Conservation (phyloP, 2,329 filamentous ascomycete genomes). For the Teratosphaeria zuluensis region DNA sequence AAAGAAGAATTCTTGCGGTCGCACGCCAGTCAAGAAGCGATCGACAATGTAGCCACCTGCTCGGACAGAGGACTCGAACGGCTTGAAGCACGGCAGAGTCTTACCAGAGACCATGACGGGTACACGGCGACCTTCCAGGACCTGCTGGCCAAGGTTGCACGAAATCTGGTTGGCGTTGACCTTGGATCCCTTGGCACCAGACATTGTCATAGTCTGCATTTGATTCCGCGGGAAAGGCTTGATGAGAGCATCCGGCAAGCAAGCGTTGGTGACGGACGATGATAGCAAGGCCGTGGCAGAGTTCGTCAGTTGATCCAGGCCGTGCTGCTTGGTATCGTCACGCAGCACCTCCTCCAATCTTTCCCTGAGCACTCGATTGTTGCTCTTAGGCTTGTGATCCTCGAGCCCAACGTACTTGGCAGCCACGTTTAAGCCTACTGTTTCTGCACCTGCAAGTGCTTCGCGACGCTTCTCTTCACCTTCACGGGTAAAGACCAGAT, state of each 20-base stretch:
- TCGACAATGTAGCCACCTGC: slow-evolving; percentile 91
- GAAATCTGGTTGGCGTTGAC: slow-evolving; percentile 98
- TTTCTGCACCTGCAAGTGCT: slow-evolving; percentile 56
- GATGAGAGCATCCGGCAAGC: slow-evolving; percentile 70
- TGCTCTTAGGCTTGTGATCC: slow-evolving; percentile 49
- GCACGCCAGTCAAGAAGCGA: slow-evolving; percentile 94
- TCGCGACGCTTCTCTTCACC: slow-evolving; percentile 65
- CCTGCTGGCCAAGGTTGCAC: slow-evolving; percentile 93
- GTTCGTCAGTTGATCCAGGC: slow-evolving; percentile 82
- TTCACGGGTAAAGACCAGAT: slow-evolving; percentile 71
- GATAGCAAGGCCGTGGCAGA: slow-evolving; percentile 60
- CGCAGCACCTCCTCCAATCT: slow-evolving; percentile 83
- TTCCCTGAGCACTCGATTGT: slow-evolving; percentile 61
- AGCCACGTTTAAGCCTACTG: slow-evolving; percentile 68
- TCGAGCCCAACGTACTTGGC: slow-evolving; percentile 80
- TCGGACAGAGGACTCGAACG: slow-evolving; percentile 78
- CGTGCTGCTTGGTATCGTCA: slow-evolving; percentile 82
- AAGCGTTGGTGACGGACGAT: slow-evolving; percentile 64
- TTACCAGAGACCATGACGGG: slow-evolving; percentile 98
- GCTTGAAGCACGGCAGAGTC: slow-evolving; percentile 84
- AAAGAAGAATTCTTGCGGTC: slow-evolving; percentile 97
- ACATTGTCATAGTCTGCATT: slow-evolving; percentile 98
- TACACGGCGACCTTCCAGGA: slow-evolving; percentile 87
- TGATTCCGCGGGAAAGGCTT: slow-evolving; percentile 95
- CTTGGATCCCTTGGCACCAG: slow-evolving; percentile 82